phyloP scores from a whole-genome alignment of 768 basidiomycete genomes.

The Chiua virens region DNA sequence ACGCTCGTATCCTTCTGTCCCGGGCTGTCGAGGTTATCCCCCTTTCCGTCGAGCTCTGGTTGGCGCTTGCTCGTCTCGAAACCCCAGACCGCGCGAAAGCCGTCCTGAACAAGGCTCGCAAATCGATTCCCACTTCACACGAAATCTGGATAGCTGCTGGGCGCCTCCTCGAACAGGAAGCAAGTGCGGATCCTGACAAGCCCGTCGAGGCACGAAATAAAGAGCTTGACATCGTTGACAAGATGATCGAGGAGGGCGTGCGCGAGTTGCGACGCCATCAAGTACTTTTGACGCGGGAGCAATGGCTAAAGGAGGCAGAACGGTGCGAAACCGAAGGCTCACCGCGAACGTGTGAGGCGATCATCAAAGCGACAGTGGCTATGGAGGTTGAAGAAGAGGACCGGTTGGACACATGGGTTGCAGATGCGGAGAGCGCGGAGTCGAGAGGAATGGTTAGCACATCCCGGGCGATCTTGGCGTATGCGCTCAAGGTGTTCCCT shows the following conservation, averaged over 20 bases:
- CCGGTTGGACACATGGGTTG: constrained; percentile 82
- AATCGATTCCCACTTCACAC: constrained; percentile 91
- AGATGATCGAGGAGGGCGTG: constrained; percentile 86
- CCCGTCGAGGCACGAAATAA: constrained; percentile 53
- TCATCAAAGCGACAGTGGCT: constrained; percentile 89
- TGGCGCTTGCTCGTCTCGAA: constrained; percentile 95
- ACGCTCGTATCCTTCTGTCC: constrained; percentile 88
- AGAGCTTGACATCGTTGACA: constrained; percentile 76
- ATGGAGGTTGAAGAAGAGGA: constrained; percentile 98
- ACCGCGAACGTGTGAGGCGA: constrained; percentile 87
- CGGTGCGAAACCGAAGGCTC: constrained; percentile 85
- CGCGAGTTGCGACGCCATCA: constrained; percentile 76
- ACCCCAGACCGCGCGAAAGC: constrained; percentile 87
- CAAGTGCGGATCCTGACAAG: constrained; percentile 45
- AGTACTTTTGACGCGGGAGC: constrained; percentile 82
- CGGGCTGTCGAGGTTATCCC: constrained; percentile 98
- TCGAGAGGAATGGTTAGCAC: constrained; percentile 73
- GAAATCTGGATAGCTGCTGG: constrained; percentile 99
- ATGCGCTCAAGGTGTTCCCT: constrained; percentile 89
- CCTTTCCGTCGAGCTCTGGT: constrained; percentile 94
- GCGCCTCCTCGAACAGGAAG: constrained; percentile 86
- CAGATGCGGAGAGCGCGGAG: constrained; percentile 86
- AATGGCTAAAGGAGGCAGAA: constrained; percentile 97
- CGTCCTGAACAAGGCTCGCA: constrained; percentile 94
- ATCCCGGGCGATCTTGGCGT: constrained; percentile 85